Base-by-base conservation (phyloP, 1,139 yeast species). In the Pichia sp. region DNA sequence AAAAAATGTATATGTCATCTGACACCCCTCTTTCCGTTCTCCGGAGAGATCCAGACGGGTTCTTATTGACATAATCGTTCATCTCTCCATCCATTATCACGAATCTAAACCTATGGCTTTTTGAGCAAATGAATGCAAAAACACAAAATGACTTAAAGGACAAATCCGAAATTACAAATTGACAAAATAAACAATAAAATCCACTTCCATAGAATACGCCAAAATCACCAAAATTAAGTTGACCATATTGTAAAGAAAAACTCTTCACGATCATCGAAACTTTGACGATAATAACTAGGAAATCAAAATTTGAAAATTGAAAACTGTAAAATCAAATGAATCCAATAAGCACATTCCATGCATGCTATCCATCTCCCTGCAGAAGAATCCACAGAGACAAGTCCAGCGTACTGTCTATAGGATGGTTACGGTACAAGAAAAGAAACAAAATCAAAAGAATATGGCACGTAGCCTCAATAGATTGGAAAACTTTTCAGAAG, bases 1-100 rank as follows among this genome's bases (percentile, higher is more conserved):
- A 37, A 39, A 37, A 42, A 41, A 54, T 63, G 62, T 63, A 42
- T 56, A 54, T 57, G 62, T 56, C 56, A 58, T 61, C 65, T 63
- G 67, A 63, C 67, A 63, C 67, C 62, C 66, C 59, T 58, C 65
- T 58, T 61, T 63, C 67, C 57, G 45, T 49, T 54, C 50, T 43
- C 18, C 45, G 8, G 17, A 48, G 46, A 52, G 53, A 53, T 63
- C 67, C 67, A 62, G 65, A 58, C 66, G 66, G 53, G 67, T 62
- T 63, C 67, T 63, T 62, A 62, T 60, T 52, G 54, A 55, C 62
- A 60, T 52, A 56, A 38, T 38, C 50, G 33, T 58, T 52, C 21
- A 48, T 63, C 66, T 63, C 40, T 57, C 67, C 66, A 57, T 54
- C 64, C 57, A 48, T 53, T 53, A 63, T 63, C 67, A 60, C 67